Conservation (phyloP, 2,329 filamentous ascomycete species). For the Colletotrichum australisinense region DNA sequence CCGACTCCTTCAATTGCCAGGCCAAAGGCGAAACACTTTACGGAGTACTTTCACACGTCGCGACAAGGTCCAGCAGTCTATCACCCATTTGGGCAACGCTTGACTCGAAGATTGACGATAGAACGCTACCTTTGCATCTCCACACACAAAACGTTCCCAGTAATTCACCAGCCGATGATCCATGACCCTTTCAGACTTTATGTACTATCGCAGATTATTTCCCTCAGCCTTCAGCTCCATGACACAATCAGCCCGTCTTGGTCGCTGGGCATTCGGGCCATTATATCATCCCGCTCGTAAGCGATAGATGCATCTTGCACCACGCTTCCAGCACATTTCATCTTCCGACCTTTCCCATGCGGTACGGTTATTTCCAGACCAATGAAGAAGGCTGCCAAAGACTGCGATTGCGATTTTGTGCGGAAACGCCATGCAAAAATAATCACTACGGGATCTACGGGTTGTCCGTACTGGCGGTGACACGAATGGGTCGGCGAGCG, state of each 20-base stretch:
- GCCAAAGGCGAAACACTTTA: conserved; percentile 30
- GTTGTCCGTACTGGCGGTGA: not conserved
- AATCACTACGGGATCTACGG: not conserved
- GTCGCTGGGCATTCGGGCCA: not conserved
- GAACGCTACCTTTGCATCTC: conserved; percentile 15
- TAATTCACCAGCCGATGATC: conserved; percentile 29
- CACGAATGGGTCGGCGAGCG: conserved; percentile 4
- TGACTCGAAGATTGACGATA: conserved; percentile 34
- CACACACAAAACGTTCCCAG: conserved; percentile 20
- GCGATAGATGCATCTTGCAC: not conserved
- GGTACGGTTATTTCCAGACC: not conserved
- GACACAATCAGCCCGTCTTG: not conserved
- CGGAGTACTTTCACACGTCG: conserved; percentile 11
- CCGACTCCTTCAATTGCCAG: conserved; percentile 3
- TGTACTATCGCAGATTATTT: conserved; percentile 24
- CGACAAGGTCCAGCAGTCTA: conserved; percentile 26
- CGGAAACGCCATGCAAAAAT: conserved; percentile 2
- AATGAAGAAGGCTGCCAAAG: not conserved
- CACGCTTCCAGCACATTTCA: not conserved
- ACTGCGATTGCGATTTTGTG: not conserved
- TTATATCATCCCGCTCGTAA: not conserved
- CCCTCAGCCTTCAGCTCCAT: conserved; percentile 9
- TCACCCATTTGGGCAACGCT: conserved; percentile 29
- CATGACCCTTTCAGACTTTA: conserved; percentile 29
- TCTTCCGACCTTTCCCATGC: not conserved